A percentile compares a stretch with the other conserved stretches of the same genome.
Evolutionary conservation across 75 land plant genomes (phyloP).

Genomic region (Chamaecyparis obtusa): DNA sequence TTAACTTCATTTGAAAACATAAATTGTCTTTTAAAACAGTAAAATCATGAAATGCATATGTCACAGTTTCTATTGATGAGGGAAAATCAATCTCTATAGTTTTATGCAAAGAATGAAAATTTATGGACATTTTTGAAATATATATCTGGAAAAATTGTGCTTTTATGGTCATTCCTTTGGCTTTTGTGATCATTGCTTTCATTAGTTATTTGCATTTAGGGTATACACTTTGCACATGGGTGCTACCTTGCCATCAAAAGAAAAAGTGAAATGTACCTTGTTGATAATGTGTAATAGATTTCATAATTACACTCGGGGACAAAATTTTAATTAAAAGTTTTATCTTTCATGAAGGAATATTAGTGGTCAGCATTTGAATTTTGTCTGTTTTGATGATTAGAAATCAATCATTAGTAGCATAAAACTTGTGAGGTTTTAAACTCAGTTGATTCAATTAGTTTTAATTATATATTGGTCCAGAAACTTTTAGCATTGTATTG

Average conservation of each 20-base stretch:
- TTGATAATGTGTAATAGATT: background rate
- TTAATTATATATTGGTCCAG: background rate
- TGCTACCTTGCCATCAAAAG: background rate
- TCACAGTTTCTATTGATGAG: background rate
- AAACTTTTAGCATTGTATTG: background rate
- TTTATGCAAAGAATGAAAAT: too few relatives aligned
- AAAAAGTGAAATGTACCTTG: background rate
- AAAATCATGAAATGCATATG: background rate
- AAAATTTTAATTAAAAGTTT: background rate
- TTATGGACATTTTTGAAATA: background rate
- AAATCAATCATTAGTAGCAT: background rate
- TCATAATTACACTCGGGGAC: background rate
- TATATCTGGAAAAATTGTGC: background rate
- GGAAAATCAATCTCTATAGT: background rate
- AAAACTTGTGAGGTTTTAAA: background rate
- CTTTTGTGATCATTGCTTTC: background rate
- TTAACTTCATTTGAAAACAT: background rate
- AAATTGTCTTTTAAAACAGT: background rate
- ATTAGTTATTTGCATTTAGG: too few relatives aligned
- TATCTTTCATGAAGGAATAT: background rate
- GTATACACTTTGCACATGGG: background rate
- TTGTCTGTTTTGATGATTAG: background rate
- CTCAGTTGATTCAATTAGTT: background rate
- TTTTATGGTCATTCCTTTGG: background rate
- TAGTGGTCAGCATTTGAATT: background rate